Conservation (phyloP, 257 asterid species). For the Salvia miltiorrhiza region DNA sequence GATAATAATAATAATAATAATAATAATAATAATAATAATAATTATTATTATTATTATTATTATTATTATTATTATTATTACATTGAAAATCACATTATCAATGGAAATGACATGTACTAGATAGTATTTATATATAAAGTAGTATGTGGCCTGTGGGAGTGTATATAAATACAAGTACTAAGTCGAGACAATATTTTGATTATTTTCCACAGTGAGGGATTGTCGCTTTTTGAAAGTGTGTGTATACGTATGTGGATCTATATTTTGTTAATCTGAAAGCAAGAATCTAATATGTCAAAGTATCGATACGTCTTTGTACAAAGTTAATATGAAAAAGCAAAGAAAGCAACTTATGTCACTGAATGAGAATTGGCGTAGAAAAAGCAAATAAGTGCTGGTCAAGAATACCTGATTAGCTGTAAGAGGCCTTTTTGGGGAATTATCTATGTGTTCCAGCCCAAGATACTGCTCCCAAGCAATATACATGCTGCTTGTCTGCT, state of each 20-base stretch:
- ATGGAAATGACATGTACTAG: no score
- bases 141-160: no score
- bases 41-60: no score
- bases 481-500: conserved; percentile 38
- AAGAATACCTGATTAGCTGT: conserved; percentile 42
- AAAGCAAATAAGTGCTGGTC: conserved; percentile 2
- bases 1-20: no score
- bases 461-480: conserved; percentile 60
- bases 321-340: not conserved
- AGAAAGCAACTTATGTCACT: conserved; percentile 1
- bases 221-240: not conserved
- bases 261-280: not conserved
- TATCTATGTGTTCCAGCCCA: conserved; percentile 55
- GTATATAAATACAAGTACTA: no score
- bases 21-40: no score
- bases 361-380: not conserved
- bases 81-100: no score
- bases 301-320: not conserved
- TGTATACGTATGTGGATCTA: not conserved
- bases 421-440: conserved; percentile 42
- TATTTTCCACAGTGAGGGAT: not conserved
- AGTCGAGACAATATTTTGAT: no score
- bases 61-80: no score
- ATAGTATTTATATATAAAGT: no score
- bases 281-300: not conserved